Percentiles rank a stretch among this genome's conserved stretches.
phyloP scores from a whole-genome alignment of 768 basidiomycete species.

The Russula compacta region DNA sequence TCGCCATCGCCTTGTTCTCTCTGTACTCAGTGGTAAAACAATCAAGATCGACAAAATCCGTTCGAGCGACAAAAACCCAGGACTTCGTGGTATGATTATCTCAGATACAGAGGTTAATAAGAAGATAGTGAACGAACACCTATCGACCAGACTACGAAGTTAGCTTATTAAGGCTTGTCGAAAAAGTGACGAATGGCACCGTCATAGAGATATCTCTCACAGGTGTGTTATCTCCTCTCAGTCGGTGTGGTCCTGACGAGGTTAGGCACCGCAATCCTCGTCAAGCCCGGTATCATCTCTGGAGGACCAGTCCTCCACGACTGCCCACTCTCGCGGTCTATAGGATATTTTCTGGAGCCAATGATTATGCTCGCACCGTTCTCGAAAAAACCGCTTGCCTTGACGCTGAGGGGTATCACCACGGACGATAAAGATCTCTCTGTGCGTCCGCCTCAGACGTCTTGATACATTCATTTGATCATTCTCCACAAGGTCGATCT shows the following conservation, averaged over 20 bases:
- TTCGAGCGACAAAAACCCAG: constrained; percentile 88
- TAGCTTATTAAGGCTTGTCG: constrained; percentile 76
- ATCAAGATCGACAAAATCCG: constrained; percentile 84
- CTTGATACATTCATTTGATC: not conserved
- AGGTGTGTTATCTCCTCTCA: constrained; percentile 39
- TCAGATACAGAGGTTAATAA: not conserved
- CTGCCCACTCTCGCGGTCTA: constrained; percentile 77
- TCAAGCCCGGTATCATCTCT: constrained; percentile 87
- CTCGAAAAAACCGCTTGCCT: constrained; percentile 73
- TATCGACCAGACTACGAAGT: constrained; percentile 73
- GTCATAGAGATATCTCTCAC: constrained; percentile 95
- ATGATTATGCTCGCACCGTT: constrained; percentile 88
- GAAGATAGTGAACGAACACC: not conserved
- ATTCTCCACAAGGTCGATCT: constrained; percentile 61
- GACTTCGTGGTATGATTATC: constrained; percentile 60
- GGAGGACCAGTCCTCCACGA: constrained; percentile 80
- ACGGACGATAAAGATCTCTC: constrained; percentile 90
- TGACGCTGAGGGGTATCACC: constrained; percentile 84
- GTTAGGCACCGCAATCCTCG: constrained; percentile 79
- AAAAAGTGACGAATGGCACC: constrained; percentile 90
- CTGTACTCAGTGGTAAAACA: constrained; percentile 78
- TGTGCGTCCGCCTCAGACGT: constrained; percentile 35
- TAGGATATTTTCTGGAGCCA: constrained; percentile 93
- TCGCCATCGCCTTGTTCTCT: constrained; percentile 78
- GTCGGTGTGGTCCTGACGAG: not conserved